Conservation (phyloP, 345 rosid species). For the Conringia planisiliqua region DNA sequence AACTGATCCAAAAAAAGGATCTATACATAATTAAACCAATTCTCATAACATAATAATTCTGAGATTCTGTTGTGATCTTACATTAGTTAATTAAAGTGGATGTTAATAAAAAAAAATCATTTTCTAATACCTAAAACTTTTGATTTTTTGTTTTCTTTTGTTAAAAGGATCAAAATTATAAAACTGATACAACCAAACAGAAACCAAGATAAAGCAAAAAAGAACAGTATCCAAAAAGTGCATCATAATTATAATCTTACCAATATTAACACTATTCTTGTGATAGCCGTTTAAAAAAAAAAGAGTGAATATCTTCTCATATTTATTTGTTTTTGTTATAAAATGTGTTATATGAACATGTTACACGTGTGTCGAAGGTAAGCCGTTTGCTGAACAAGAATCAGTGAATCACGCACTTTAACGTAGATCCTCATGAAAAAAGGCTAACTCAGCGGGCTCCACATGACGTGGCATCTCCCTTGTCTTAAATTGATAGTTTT, state of each 20-base stretch:
- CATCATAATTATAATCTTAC: not conserved
- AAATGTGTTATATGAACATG: too few relatives aligned
- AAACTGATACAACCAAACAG: not conserved
- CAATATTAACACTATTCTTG: not conserved
- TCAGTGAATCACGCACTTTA: not conserved
- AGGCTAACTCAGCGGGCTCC: not conserved
- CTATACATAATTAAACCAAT: not conserved
- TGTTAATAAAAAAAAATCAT: too few relatives aligned
- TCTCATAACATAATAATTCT: not conserved
- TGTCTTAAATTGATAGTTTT: not conserved
- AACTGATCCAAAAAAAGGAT: not conserved
- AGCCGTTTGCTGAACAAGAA: not conserved
- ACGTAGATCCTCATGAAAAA: not conserved
- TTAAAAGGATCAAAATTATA: not conserved
- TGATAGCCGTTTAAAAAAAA: not conserved
- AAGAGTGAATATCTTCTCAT: not conserved
- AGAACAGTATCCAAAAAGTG: not conserved
- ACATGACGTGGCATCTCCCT: not conserved
- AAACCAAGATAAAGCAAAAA: too few relatives aligned
- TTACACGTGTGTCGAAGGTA: not conserved
- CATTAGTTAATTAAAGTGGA: not conserved
- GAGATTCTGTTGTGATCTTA: not conserved
- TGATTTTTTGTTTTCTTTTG: too few relatives aligned
- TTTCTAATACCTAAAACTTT: too few relatives aligned
- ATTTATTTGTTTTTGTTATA: not conserved